Conservation (phyloP, 441 rosid genomes). For the Pelargonium citronellum region DNA sequence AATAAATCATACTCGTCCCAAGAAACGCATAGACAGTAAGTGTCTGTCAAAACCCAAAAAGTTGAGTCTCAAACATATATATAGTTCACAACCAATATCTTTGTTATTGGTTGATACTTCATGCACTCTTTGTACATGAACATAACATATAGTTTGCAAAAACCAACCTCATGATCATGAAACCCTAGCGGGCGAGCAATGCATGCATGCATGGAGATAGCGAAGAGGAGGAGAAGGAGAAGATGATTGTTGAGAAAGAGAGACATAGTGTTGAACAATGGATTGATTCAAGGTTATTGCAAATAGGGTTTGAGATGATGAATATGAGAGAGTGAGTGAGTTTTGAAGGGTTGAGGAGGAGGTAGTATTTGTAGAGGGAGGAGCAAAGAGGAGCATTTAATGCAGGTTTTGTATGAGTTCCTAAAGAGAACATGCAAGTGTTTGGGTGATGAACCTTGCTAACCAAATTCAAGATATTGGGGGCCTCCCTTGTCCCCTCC, state of each 20-base stretch:
- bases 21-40: no score
- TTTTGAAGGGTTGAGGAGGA: neutral
- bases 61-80: no score
- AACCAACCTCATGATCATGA: slow-evolving; percentile 5
- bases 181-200: slow-evolving; percentile 34
- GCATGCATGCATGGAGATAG: slow-evolving; percentile 46
- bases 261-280: neutral
- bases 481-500: slow-evolving; percentile 40
- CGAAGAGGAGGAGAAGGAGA: slow-evolving; percentile 21
- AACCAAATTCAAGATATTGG: slow-evolving; percentile 31
- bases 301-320: neutral
- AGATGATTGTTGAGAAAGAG: slow-evolving; percentile 9
- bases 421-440: slow-evolving; percentile 61
- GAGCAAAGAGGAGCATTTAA: slow-evolving; percentile 43
- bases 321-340: neutral
- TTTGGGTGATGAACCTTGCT: slow-evolving; percentile 35
- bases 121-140: neutral
- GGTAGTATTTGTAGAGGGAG: slow-evolving; percentile 31
- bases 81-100: no score
- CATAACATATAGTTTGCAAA: neutral
- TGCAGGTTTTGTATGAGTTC: slow-evolving; percentile 42
- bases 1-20: no score
- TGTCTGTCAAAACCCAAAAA: no score
- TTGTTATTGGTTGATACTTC: no score
- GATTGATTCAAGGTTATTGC: neutral